Base-by-base conservation (phyloP, 805 yeast genomes). In the Wickerhamomyces canadensis region DNA sequence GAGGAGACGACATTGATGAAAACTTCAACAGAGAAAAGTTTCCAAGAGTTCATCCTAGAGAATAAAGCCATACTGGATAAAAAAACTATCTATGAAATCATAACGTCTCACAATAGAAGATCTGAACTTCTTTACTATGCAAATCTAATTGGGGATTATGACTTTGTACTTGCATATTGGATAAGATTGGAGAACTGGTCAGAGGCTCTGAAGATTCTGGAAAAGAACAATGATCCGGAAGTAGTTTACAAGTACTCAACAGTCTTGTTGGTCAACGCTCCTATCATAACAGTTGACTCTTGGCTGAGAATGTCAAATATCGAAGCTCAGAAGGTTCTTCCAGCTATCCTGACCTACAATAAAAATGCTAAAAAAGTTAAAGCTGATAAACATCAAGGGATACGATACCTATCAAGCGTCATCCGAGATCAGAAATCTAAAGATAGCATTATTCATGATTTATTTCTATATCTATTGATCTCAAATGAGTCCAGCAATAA, bases 301-400 rank as follows among this genome's bases (percentile, higher is more conserved):
- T 93, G 97, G 97, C 71, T 84, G 51, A 70, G 78, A 35, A 55
- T 80, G 30, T 29, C 47, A 2, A 51, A 65, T 35, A 45, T 91
- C 3, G 75, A 84, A 40, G 80, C 82, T 33, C 70, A 72, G 12
- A 76, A 70, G 41, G 64, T 93, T 17, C 58, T 93, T 3, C 95
- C 96, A 2, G 79, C 96, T 0, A 63, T 91, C 11, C 57, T 88
- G 42, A 71, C 79, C 0, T 87, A 83, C 58, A 78, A 80, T 49
- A 72, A 77, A 27, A 68, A 65, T 34, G 61, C 62, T 6, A 54
- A 51, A 27, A 55, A 62, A 8, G 62, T 74, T 0, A 56, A 65
- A 2, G 57, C 68, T 0, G 54, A 61, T 12, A 72, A 69, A 27
- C 85, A 88, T 53, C 79, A 78, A 43, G 85, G 84, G 0, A 54